Percentiles rank a stretch among this genome's conserved stretches.
Conservation (phyloP, 495 filamentous ascomycete genomes). For the Daldinia childiae region DNA sequence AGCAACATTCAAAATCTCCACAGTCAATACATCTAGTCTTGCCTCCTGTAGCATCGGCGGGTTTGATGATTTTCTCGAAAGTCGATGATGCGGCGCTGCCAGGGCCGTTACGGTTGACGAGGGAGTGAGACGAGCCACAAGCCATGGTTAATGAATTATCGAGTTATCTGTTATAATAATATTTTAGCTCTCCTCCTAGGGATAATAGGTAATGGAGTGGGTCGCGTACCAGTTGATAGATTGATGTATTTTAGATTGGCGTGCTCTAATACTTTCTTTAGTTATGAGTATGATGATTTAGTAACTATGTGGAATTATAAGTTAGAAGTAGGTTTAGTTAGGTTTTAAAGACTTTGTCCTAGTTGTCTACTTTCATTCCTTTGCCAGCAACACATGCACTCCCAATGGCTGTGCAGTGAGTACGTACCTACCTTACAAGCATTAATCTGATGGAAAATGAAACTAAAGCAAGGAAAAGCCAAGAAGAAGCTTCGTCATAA, state of each 20-base stretch:
- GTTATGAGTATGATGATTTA: neutral
- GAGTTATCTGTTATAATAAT: neutral
- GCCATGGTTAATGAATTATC: conserved; percentile 35
- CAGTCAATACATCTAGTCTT: conserved; percentile 59
- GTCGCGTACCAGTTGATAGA: conserved; percentile 5
- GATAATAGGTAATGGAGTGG: neutral
- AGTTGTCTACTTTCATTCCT: neutral
- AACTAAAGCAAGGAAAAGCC: conserved; percentile 4
- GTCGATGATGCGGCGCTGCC: conserved; percentile 53
- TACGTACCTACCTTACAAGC: conserved; percentile 14
- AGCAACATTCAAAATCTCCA: conserved; percentile 58
- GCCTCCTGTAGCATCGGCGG: conserved; percentile 47
- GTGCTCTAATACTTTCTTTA: neutral
- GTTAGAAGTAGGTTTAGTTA: neutral
- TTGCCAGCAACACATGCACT: neutral
- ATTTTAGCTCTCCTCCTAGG: neutral
- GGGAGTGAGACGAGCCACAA: conserved; percentile 35
- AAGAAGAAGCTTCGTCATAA: conserved; percentile 32
- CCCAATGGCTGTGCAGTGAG: conserved; percentile 19
- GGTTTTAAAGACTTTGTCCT: conserved; percentile 2
- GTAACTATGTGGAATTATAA: neutral
- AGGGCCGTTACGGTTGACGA: conserved; percentile 50
- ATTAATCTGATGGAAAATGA: conserved; percentile 15
- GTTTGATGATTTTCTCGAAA: conserved; percentile 55
- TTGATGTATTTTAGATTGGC: neutral